Base-by-base conservation (phyloP, 345 rosid genomes). In the Dipteronia dyeriana region DNA sequence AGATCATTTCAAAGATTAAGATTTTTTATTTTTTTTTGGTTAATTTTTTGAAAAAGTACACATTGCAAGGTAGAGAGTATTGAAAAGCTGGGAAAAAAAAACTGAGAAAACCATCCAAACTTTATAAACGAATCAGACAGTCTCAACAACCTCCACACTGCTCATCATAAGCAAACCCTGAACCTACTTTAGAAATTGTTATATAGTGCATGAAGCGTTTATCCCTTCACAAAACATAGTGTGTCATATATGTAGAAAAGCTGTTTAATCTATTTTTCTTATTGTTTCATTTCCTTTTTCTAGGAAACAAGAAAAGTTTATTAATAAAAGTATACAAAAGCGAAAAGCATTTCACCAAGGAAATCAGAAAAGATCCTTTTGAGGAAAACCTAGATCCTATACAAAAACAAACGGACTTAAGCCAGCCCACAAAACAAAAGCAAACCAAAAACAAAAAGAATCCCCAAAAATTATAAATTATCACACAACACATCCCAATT, bases 1-100 rank as follows among this genome's bases (percentile, higher is more conserved):
- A 71, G 2, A 66, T 60, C 31, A 72, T 75, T 26, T 77, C 74
- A 69, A 71, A 77, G 62, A 49, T 43, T 53, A 47, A 26, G 41
- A 59, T 16, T 13, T 41, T 41, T 41, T 41, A 26, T 31, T 7
- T 34, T 0, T n/a, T 13, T 34, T 8, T 22, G 39, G 9, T 8
- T 10, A 68, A 31, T 31, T 31, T 31, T 31, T 31, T 31, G 34
- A 53, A 49, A 60, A 41, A 8, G 3, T 8, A 56, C 25, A 56
- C 38, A 19, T 17, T 12, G 29, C 43, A 74, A 62, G 20, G 11
- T 13, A 38, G 75, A 43, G 20, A 34, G 34, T 20, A 22, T 26
- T 63, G n/a, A 31, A 41, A 41, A 41, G 9, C 45, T 41, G 3
- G 34, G 34, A 2, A 31, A 34, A 34, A 41, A 41, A 41, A 41